Percentiles rank a stretch among this genome's conserved stretches.
These are phyloP conservation scores for Microcyclospora tardicrescens DNA, from an alignment of 2,329 filamentous ascomycete genomes.

Conservation along the genomic window DNA sequence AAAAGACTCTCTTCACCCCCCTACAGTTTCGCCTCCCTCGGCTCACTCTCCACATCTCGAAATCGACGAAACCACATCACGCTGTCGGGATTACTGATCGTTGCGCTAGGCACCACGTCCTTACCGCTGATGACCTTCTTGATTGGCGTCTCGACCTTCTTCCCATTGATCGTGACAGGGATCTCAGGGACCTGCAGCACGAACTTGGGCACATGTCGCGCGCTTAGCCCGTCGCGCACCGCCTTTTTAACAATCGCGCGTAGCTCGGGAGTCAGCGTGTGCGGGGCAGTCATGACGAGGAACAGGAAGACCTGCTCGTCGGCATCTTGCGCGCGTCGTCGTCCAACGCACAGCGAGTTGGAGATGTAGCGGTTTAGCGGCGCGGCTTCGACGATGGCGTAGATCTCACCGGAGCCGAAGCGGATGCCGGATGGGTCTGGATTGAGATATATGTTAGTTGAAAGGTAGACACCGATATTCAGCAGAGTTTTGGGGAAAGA, in stretches of 20 bases:
- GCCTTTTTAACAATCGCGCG: constrained; percentile 12
- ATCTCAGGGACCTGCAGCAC: constrained; percentile 28
- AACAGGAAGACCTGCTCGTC: constrained; percentile 31
- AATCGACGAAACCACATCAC: constrained; percentile 25
- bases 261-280: constrained; percentile 17
- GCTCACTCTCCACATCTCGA: constrained; percentile 18
- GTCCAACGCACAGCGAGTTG: constrained; percentile 28
- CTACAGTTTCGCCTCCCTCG: constrained; percentile 12
- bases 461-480: no score
- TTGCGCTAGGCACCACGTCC: constrained; percentile 26
- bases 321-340: constrained; percentile 22
- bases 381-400: constrained; percentile 33
- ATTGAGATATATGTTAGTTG: background rate
- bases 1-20: background rate
- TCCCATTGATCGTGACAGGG: constrained; percentile 35
- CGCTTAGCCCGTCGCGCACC: constrained; percentile 17
- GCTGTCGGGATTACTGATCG: constrained; percentile 28
- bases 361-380: constrained; percentile 25
- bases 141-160: constrained; percentile 34
- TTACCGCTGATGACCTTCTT: constrained; percentile 30
- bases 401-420: constrained; percentile 36
- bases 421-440: constrained; percentile 33
- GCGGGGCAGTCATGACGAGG: constrained; percentile 22
- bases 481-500: no score
- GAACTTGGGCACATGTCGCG: constrained; percentile 31